Conservation (phyloP, 2,329 filamentous ascomycete genomes). For the Alternaria consortialis region DNA sequence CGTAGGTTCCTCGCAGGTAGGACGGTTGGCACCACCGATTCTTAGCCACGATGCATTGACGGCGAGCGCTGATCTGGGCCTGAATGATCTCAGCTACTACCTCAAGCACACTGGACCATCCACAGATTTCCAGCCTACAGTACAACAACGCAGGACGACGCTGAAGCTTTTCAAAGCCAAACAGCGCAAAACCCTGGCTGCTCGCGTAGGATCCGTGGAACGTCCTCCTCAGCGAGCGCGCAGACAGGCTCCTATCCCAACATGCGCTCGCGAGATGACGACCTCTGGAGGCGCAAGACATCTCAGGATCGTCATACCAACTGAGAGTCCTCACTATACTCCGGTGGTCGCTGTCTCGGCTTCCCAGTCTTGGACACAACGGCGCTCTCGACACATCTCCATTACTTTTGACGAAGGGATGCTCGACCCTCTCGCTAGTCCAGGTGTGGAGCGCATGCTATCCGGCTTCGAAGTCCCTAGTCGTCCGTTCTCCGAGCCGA, state of each 20-base stretch:
- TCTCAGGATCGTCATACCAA: slow-evolving; percentile 41
- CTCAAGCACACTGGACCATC: slow-evolving; percentile 44
- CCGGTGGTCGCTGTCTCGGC: slow-evolving; percentile 13
- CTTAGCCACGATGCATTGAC: slow-evolving; percentile 43
- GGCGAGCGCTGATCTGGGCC: slow-evolving; percentile 31
- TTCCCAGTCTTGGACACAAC: slow-evolving; percentile 11
- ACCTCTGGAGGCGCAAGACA: slow-evolving; percentile 42
- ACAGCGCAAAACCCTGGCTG: slow-evolving; percentile 34
- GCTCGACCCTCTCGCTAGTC: slow-evolving; percentile 35
- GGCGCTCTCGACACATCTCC: slow-evolving; percentile 26
- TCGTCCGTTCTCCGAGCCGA: slow-evolving; percentile 25
- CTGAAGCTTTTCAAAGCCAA: slow-evolving; percentile 38
- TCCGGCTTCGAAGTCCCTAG: slow-evolving; percentile 17
- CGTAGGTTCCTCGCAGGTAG: slow-evolving; percentile 30
- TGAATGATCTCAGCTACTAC: slow-evolving; percentile 45
- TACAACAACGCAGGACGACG: slow-evolving; percentile 26
- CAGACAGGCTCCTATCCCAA: slow-evolving; percentile 26
- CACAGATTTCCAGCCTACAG: slow-evolving; percentile 14
- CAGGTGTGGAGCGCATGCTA: slow-evolving; percentile 29
- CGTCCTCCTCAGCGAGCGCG: slow-evolving; percentile 28
- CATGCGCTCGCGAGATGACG: slow-evolving; percentile 41
- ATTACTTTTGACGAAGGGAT: slow-evolving; percentile 41
- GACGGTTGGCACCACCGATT: slow-evolving; percentile 45
- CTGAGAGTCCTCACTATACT: slow-evolving; percentile 19
- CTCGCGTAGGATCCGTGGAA: slow-evolving; percentile 33